Evolutionary conservation across 805 yeast species (phyloP), one percentile per base, ranked within the genome.

Genomic region (Lipomyces japonicus): DNA sequence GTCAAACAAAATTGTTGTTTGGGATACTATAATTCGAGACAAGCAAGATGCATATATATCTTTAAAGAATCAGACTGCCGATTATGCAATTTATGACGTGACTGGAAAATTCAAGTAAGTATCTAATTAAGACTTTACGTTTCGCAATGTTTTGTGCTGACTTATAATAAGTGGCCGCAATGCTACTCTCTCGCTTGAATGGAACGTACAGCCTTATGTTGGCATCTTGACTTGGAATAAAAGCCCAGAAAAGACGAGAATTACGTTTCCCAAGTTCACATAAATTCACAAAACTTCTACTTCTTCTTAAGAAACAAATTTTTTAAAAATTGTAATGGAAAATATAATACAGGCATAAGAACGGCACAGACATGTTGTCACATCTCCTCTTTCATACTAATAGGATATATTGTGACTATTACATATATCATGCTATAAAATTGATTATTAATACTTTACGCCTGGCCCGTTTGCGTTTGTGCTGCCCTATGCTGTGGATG

Each of bases 171-270:
- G 78, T 43, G 79, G 77, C 45, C 78, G 85, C 61, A 78, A 82
- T 21, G 87, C 95, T 19, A 73, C 70, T 3, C 71, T 91, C 49
- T 79, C 75, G 53, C 71, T 91, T 45, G 89, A 86, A 57, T 91
- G 96, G 91, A 90, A 90, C 65, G 76, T 91, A 40, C 97, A 91
- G 70, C 98, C 98, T 1, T 75, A 81, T 66, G 79, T 91, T 5
- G 98, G 98, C 10, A 80, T 88, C 0, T 69, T 91, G 55, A 65
- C 80, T 0, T 85, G 51, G 53, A 55, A 46, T 6, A 49, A 54
- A 18, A 44, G 46, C n/a, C 22, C 44, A 16, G 57, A 38, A 6
- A 41, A 50, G 5, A 18, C 49, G 22, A 51, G 40, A 30, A 46
- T 54, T 30, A 41, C 44, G 14, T 54, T 54, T 34, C 56, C 58